Evolutionary conservation across 2,329 filamentous ascomycete genomes (phyloP).

Genomic region (Paraphoma chrysanthemicola): DNA sequence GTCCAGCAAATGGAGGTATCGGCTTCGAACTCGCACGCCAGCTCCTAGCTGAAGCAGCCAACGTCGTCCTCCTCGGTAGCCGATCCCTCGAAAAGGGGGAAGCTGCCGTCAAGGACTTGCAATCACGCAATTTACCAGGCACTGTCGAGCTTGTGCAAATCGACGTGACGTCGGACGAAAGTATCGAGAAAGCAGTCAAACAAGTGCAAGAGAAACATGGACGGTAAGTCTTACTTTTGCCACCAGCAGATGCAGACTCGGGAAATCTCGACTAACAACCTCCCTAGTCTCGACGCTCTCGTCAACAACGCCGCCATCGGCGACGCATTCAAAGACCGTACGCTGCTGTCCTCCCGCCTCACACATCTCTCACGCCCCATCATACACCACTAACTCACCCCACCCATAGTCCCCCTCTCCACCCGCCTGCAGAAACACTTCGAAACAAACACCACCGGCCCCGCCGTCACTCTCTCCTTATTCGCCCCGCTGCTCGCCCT

Average conservation of each 20-base stretch:
- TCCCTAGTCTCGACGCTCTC: slow-evolving; percentile 37
- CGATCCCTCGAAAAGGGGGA: slow-evolving; percentile 28
- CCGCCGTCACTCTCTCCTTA: slow-evolving; percentile 8
- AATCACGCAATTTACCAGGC: slow-evolving; percentile 21
- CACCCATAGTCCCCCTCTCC: neutral
- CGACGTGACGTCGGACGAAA: slow-evolving; percentile 51
- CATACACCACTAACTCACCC: too few relatives aligned
- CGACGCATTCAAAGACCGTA: neutral
- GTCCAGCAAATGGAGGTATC: slow-evolving; percentile 54
- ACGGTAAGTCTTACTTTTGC: slow-evolving; percentile 2
- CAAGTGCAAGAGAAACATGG: slow-evolving; percentile 33
- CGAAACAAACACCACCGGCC: slow-evolving; percentile 27
- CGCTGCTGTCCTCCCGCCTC: too few relatives aligned
- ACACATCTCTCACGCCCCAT: too few relatives aligned
- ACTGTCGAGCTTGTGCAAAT: slow-evolving; percentile 49
- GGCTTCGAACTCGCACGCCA: slow-evolving; percentile 53
- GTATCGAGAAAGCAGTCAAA: slow-evolving; percentile 46
- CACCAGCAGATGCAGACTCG: neutral
- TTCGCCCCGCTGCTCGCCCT: slow-evolving; percentile 23
- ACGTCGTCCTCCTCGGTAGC: slow-evolving; percentile 30
- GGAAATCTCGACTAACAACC: neutral
- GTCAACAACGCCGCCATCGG: slow-evolving; percentile 49
- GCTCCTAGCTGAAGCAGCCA: slow-evolving; percentile 43
- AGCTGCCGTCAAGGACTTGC: slow-evolving; percentile 29
- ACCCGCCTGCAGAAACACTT: slow-evolving; percentile 27